phyloP scores from a whole-genome alignment of 768 basidiomycete species.

The Lactarius hatsudake region DNA sequence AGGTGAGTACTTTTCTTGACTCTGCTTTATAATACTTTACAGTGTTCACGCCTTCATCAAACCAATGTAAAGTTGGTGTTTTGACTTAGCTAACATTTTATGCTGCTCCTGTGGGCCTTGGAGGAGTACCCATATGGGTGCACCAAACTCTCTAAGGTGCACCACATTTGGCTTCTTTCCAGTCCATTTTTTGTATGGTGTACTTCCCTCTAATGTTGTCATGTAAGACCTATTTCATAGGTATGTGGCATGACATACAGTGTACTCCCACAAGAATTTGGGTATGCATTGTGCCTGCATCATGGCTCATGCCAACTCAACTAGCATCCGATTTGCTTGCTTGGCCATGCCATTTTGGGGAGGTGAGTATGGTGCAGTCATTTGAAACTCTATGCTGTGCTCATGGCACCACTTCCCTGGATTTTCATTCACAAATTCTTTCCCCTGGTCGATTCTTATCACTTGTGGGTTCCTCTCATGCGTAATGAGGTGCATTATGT shows the following conservation, averaged over 20 bases:
- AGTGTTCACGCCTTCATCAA: neutral
- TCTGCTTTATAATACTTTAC: neutral
- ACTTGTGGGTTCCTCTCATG: accelerated
- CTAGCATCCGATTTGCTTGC: neutral
- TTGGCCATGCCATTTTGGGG: neutral
- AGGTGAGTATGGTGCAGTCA: neutral
- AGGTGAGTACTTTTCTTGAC: neutral
- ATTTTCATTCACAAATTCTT: neutral
- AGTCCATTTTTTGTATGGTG: neutral
- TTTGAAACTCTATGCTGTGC: neutral
- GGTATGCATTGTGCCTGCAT: accelerated
- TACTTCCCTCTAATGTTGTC: accelerated
- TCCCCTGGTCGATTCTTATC: accelerated
- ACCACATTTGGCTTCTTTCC: neutral
- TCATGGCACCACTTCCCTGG: neutral
- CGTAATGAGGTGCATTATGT: accelerated
- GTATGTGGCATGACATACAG: neutral
- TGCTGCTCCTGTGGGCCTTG: neutral
- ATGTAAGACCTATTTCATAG: neutral
- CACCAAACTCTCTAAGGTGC: neutral
- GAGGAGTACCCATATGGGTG: neutral
- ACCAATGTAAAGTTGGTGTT: neutral
- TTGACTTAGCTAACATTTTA: neutral
- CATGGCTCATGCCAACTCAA: neutral
- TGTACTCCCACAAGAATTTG: neutral